Base-by-base conservation (phyloP, 768 basidiomycete genomes). In the Boletus edulis region DNA sequence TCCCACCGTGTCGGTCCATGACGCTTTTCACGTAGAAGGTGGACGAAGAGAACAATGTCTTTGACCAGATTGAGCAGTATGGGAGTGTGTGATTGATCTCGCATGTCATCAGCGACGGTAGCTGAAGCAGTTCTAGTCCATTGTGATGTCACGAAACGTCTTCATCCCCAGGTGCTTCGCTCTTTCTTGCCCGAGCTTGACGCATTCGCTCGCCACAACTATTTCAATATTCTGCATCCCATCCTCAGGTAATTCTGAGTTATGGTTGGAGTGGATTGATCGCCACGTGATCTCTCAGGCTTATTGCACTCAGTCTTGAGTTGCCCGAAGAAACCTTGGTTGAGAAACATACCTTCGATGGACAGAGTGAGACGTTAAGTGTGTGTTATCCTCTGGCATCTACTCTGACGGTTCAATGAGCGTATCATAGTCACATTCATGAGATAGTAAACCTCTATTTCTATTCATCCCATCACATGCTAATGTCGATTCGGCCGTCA, bases 21-120 rank as follows among this genome's bases (percentile, higher is more conserved):
- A 35, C 22, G 9, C 42, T 45, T 43, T 4, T 27, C 34, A 34
- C n/a, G 3, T 48, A 86, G 85, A 79, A 81, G 48, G 78, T 86
- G 22, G 80, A 80, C 43, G 73, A 75, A 4, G 51, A 57, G 0
- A 59, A 56, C n/a, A 81, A 82, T 5, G 78, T 87, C 29, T 75
- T 64, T 17, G 85, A 87, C 62, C 82, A 86, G 58, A 68, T 86
- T n/a, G 84, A 86, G 57, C 75, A 81, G 35, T 86, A 86, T 60
- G 81, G 77, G 59, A 70, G 84, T 85, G 54, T 31, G 79, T 65
- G 2, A 9, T 27, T 29, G 10, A 24, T 29, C 48, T 38, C 9
- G 27, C 27, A 29, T 20, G 17, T 18, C 27, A 1, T 20, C 20
- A 8, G 12, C 14, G 1, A 12, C 8, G 12, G 20, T 18, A 12